A percentile compares a stretch with the other conserved stretches of the same genome.
phyloP scores from a whole-genome alignment of 2,329 filamentous ascomycete species.

The Gnomoniopsis smithogilvyi region DNA sequence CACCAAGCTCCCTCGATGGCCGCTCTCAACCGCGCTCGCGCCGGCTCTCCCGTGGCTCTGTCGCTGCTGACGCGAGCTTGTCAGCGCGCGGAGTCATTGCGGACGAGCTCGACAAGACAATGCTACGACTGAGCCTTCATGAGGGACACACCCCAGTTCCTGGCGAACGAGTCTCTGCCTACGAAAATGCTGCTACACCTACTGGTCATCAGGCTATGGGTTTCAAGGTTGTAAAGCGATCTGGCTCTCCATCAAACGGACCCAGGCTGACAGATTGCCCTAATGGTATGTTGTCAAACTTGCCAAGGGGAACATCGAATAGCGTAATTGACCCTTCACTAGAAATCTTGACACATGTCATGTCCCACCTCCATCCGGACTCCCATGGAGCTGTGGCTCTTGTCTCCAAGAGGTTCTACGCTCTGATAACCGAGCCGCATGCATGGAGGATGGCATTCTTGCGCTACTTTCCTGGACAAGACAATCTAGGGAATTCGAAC shows the following conservation, averaged over 20 bases:
- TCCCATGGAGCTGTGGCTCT: constrained; percentile 79
- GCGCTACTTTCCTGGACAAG: constrained; percentile 80
- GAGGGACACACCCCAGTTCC: constrained; percentile 30
- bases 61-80: constrained; percentile 25
- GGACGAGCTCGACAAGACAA: constrained; percentile 44
- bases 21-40: constrained; percentile 31
- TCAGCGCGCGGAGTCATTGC: constrained; percentile 34
- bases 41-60: constrained; percentile 35
- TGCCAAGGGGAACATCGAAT: neutral
- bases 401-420: constrained; percentile 84
- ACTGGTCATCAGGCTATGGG: constrained; percentile 45
- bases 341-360: constrained; percentile 90
- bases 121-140: constrained; percentile 49
- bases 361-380: constrained; percentile 85
- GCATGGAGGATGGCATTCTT: constrained; percentile 92
- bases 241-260: constrained; percentile 35
- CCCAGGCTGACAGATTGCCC: constrained; percentile 61
- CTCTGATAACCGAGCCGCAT: constrained; percentile 83
- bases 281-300: constrained; percentile 62
- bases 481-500: constrained; percentile 41
- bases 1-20: constrained; percentile 34
- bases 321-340: constrained; percentile 23
- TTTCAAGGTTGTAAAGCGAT: constrained; percentile 54
- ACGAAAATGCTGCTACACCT: constrained; percentile 56
- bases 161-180: constrained; percentile 56